Evolutionary conservation across 371 early-diverging fungal genomes (phyloP).

Genomic region (Mortierella sp.): DNA sequence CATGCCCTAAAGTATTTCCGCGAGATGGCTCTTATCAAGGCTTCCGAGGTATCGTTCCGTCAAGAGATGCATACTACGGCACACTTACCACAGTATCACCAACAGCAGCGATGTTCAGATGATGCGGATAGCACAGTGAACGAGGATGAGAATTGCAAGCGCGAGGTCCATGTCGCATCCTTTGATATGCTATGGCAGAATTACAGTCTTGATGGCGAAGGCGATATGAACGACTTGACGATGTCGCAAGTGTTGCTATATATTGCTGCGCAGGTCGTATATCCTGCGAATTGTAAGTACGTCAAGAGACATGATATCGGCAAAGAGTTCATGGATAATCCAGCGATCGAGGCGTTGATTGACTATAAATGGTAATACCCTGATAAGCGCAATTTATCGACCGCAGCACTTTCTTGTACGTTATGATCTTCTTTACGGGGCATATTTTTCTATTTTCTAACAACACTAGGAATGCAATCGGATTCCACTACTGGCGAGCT

Average conservation of each 20-base stretch:
- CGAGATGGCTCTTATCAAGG: not conserved
- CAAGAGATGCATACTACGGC: not conserved
- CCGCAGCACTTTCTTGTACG: no score
- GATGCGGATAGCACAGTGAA: not conserved
- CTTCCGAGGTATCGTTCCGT: not conserved
- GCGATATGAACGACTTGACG: not conserved
- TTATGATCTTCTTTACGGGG: no score
- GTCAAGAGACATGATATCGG: not conserved
- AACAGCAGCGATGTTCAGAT: not conserved
- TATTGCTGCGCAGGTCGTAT: not conserved
- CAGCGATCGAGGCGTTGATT: not conserved
- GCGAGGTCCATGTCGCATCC: not conserved
- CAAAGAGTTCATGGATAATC: not conserved
- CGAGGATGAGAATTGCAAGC: not conserved
- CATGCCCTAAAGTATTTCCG: not conserved
- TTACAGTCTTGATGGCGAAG: not conserved
- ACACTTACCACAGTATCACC: not conserved
- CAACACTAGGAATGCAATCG: no score
- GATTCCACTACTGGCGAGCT: no score
- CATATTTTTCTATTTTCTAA: no score
- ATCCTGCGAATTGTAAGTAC: not conserved
- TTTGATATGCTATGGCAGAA: not conserved
- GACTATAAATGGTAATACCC: not conserved
- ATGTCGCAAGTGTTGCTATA: not conserved
- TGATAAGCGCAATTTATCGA: no score